Conservation (phyloP, 192 early-diverging fungal species). For the Podila epicladia region DNA sequence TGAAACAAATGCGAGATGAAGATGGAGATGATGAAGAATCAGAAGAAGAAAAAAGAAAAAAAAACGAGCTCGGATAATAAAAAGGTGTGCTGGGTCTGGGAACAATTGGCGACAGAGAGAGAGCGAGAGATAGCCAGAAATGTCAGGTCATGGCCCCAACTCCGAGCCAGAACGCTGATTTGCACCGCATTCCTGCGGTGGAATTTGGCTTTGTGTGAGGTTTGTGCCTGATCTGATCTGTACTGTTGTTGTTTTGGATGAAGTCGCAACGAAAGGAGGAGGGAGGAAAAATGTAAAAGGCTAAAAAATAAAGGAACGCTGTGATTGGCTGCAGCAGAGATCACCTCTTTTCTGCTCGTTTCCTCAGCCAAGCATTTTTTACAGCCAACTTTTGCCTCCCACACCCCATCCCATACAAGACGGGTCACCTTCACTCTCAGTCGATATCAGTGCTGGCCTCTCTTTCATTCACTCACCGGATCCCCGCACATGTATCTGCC, state of each 20-base stretch:
- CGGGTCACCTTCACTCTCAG: neutral
- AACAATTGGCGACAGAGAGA: too few species aligned
- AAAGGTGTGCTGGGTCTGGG: neutral
- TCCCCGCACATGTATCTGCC: too few species aligned
- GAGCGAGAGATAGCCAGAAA: neutral
- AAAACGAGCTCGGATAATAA: neutral
- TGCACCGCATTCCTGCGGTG: neutral
- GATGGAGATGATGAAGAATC: constrained; percentile 5
- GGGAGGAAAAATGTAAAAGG: neutral
- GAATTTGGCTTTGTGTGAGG: neutral
- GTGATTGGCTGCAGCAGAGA: constrained; percentile 49
- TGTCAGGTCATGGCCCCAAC: constrained; percentile 1
- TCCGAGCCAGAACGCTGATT: neutral
- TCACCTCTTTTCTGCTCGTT: constrained; percentile 41
- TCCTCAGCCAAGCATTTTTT: neutral
- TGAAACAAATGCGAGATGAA: constrained; percentile 1
- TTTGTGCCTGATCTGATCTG: too few species aligned
- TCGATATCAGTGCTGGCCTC: neutral
- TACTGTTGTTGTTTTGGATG: too few species aligned
- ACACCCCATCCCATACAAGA: neutral
- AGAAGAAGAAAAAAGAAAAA: neutral
- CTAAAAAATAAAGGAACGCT: constrained; percentile 2
- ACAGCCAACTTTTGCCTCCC: neutral
- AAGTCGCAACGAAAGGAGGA: too few species aligned
- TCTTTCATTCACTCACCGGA: too few species aligned